A percentile compares a stretch with the other conserved stretches of the same genome.
Evolutionary conservation across 208 protist species (phyloP).

Genomic region (Phytomonas sp.): DNA sequence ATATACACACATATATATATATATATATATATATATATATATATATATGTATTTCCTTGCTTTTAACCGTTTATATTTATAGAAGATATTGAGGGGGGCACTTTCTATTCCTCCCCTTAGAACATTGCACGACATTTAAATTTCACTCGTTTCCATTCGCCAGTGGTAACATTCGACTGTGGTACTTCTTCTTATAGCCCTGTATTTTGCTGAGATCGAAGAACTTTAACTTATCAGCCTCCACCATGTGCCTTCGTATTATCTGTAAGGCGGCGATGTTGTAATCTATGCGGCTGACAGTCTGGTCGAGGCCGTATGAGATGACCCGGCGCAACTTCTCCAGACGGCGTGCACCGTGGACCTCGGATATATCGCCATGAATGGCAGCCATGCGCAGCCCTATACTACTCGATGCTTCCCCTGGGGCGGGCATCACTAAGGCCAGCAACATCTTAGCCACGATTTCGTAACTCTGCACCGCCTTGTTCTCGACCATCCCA

Average conservation of each 20-base stretch:
- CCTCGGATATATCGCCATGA: slow-evolving; percentile 57
- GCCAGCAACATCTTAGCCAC: slow-evolving; percentile 64
- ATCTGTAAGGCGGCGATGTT: slow-evolving; percentile 65
- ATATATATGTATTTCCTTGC: too few relatives aligned
- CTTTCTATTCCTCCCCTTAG: too few relatives aligned
- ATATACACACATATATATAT: too few relatives aligned
- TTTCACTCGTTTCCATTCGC: too few relatives aligned
- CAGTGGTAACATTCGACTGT: slow-evolving; percentile 35
- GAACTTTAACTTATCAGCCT: slow-evolving; percentile 62
- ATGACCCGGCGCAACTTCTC: slow-evolving; percentile 44
- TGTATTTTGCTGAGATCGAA: slow-evolving; percentile 78
- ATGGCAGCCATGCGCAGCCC: slow-evolving; percentile 35
- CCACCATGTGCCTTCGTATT: slow-evolving; percentile 50
- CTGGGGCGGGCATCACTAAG: slow-evolving; percentile 42
- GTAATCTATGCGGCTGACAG: slow-evolving; percentile 62
- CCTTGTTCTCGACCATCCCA: slow-evolving; percentile 45
- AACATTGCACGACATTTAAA: too few relatives aligned
- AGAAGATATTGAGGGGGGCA: too few relatives aligned
- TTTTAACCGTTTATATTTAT: too few relatives aligned
- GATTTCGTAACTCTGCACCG: slow-evolving; percentile 78
- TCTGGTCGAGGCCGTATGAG: slow-evolving; percentile 48
- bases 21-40: too few relatives aligned
- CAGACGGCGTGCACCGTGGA: slow-evolving; percentile 47
- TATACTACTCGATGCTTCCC: slow-evolving; percentile 16
- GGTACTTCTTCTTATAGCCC: slow-evolving; percentile 77